Percentiles rank a stretch among this genome's conserved stretches.
Conservation (phyloP, 139 green algal genomes). For the Zygnema circumcarinatum region DNA sequence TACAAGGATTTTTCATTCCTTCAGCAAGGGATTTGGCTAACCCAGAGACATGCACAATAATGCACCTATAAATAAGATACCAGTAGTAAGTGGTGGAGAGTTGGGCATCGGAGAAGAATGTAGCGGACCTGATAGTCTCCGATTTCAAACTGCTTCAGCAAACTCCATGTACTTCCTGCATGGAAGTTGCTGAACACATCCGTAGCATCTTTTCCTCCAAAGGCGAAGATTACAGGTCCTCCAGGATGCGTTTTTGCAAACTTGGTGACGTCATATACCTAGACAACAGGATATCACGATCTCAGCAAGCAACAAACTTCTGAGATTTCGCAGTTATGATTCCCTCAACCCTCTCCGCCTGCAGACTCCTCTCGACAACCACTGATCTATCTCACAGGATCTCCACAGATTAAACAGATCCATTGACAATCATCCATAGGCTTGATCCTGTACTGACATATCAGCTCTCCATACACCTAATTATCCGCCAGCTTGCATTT, state of each 20-base stretch:
- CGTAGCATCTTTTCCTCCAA: constrained; percentile 72
- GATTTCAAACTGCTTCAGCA: constrained; percentile 66
- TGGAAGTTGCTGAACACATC: constrained; percentile 76
- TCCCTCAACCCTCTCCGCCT: too few species aligned
- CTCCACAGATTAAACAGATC: background rate
- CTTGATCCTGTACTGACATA: too few species aligned
- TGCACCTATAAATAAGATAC: background rate
- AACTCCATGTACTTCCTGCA: constrained; percentile 54
- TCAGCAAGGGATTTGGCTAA: background rate
- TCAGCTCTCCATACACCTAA: too few species aligned
- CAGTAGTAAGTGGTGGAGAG: background rate
- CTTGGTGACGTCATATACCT: constrained; percentile 74
- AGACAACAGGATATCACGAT: background rate
- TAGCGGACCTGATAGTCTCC: constrained; percentile 67
- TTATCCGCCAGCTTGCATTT: too few species aligned
- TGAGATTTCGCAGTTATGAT: background rate
- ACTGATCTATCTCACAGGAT: background rate
- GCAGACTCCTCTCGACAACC: background rate
- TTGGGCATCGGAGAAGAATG: too few species aligned
- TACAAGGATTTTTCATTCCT: background rate
- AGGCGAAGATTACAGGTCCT: constrained; percentile 69
- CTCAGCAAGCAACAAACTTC: background rate
- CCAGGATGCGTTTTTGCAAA: constrained; percentile 70
- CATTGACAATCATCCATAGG: too few species aligned
- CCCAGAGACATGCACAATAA: background rate